A percentile compares a stretch with the other conserved stretches of the same genome.
These are phyloP conservation scores for Gardenia jasminoides DNA, from an alignment of 257 asterid genomes.

Conservation along the genomic window DNA sequence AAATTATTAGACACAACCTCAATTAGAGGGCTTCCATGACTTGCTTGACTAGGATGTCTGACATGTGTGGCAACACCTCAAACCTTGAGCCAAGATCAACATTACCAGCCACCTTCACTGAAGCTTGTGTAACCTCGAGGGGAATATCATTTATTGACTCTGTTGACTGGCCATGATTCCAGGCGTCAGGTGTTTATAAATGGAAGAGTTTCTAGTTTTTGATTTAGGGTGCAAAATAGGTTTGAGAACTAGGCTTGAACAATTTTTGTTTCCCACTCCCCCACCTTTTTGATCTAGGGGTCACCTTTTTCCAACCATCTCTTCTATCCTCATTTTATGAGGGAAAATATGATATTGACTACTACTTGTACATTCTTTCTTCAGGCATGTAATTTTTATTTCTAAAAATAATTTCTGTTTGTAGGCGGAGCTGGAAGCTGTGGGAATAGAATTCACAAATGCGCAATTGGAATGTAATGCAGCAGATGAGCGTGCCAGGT, in stretches of 20 bases:
- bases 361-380: not conserved
- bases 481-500: slow-evolving; percentile 94
- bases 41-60: not conserved
- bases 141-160: not conserved
- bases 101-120: not conserved
- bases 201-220: not conserved
- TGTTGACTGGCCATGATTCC: not conserved
- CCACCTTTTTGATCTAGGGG: not conserved
- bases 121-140: not conserved
- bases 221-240: not conserved
- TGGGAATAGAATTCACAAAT: slow-evolving; percentile 67
- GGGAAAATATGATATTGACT: not conserved
- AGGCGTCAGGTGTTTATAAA: not conserved
- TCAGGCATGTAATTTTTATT: not conserved
- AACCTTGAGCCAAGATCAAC: not conserved
- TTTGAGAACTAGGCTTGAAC: not conserved
- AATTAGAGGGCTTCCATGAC: not conserved
- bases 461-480: slow-evolving; percentile 91
- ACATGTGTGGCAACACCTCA: not conserved
- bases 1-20: not conserved
- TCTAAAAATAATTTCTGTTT: slow-evolving; percentile 8
- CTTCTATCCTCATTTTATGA: not conserved
- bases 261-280: not conserved
- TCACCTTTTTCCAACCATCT: not conserved
- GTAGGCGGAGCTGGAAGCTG: slow-evolving; percentile 82